Evolutionary conservation across 129 eudicot species (phyloP).

Genomic region (Flaveria sonorensis): DNA sequence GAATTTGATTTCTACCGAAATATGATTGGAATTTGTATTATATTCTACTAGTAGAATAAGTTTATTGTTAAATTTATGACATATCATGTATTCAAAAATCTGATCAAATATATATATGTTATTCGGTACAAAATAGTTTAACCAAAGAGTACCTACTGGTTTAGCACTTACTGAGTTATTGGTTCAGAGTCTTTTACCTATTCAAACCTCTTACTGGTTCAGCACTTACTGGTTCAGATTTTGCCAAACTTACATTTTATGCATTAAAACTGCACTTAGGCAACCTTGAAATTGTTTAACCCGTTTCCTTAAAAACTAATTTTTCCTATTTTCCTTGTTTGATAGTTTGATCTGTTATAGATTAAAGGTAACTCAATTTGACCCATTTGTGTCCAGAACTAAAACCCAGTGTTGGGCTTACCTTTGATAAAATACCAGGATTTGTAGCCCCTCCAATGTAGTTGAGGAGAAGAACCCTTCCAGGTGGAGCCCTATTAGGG

Average conservation of each 20-base stretch:
- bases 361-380: not conserved
- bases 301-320: not conserved
- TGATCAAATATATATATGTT: too few relatives aligned
- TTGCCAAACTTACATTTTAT: not conserved
- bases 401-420: constrained; percentile 23
- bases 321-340: not conserved
- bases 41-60: too few relatives aligned
- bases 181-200: too few relatives aligned
- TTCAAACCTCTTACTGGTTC: too few relatives aligned
- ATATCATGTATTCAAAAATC: too few relatives aligned
- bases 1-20: too few relatives aligned
- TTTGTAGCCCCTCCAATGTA: constrained; percentile 96
- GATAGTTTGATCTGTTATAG: not conserved
- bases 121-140: too few relatives aligned
- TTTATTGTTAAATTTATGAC: too few relatives aligned
- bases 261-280: not conserved
- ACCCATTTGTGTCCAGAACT: not conserved
- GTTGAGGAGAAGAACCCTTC: constrained; percentile 79
- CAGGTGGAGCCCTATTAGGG: constrained; percentile 94
- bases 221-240: too few relatives aligned
- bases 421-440: constrained; percentile 77
- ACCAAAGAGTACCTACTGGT: too few relatives aligned
- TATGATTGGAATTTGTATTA: too few relatives aligned
- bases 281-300: not conserved
- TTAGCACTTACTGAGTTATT: too few relatives aligned